Conservation (phyloP, 495 filamentous ascomycete genomes). For the Penicillium riverlandense region DNA sequence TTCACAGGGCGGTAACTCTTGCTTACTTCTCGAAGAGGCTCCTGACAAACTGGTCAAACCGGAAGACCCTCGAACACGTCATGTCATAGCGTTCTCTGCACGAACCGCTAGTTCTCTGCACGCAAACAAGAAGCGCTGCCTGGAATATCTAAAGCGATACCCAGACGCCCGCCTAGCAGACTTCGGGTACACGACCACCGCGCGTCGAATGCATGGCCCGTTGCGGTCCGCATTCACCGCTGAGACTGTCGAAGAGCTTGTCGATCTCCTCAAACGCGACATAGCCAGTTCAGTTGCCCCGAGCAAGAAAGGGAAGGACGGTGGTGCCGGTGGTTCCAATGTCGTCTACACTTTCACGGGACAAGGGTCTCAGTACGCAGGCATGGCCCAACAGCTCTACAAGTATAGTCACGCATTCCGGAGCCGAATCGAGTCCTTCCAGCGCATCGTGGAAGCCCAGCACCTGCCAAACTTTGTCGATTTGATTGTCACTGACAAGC, state of each 20-base stretch:
- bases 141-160: constrained; percentile 39
- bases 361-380: constrained; percentile 50
- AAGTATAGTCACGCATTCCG: constrained; percentile 60
- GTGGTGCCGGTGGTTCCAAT: constrained; percentile 36
- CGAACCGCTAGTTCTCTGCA: constrained; percentile 46
- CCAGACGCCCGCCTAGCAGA: constrained; percentile 20
- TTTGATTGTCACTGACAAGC: constrained; percentile 50
- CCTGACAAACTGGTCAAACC: constrained; percentile 33
- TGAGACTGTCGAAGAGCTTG: too few relatives aligned
- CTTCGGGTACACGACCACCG: too few relatives aligned
- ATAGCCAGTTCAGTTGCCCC: constrained; percentile 19
- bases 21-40: constrained; percentile 46
- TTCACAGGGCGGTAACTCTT: constrained; percentile 47
- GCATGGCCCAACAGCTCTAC: constrained; percentile 66
- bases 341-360: constrained; percentile 53
- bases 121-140: constrained; percentile 44
- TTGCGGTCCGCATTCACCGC: too few relatives aligned
- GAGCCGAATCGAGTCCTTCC: constrained; percentile 60
- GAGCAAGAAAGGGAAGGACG: too few relatives aligned
- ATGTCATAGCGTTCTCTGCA: constrained; percentile 47
- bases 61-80: constrained; percentile 46
- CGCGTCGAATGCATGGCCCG: too few relatives aligned
- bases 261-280: constrained; percentile 18
- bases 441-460: constrained; percentile 59
- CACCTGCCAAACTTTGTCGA: constrained; percentile 60